phyloP scores from a whole-genome alignment of 345 rosid genomes.

The Mangifera indica region DNA sequence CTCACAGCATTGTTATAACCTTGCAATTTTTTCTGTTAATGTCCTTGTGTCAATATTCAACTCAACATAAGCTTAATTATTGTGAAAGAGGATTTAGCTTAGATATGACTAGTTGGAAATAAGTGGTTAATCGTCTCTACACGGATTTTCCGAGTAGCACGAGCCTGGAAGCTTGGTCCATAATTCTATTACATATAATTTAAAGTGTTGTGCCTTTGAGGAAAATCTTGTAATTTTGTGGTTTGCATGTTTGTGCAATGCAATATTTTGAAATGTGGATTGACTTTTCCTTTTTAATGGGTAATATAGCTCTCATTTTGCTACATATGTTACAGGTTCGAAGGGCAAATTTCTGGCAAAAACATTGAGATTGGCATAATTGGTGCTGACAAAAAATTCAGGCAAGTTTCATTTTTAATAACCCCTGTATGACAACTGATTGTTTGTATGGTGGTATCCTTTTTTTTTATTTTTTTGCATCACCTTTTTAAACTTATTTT shows the following conservation, averaged over 20 bases:
- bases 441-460: not conserved
- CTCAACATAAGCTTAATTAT: not conserved
- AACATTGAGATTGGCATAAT: conserved; percentile 88
- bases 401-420: conserved; percentile 37
- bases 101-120: not conserved
- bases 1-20: not conserved
- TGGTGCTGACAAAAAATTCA: conserved; percentile 72
- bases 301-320: not conserved
- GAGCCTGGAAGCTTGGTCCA: conserved; percentile 3
- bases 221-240: not conserved
- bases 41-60: not conserved
- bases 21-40: not conserved
- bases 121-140: not conserved
- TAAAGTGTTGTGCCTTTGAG: not conserved
- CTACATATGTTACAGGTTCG: conserved; percentile 55
- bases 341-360: conserved; percentile 84
- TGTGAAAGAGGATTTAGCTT: not conserved
- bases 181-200: not conserved
- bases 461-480: not conserved
- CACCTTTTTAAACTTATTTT: not conserved
- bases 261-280: not conserved
- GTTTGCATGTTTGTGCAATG: not conserved
- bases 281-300: not conserved
- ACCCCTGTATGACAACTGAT: not conserved
- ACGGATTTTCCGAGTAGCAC: not conserved